Conservation (phyloP, 1,284 basidiomycete species). For the Phenoliferia sp. region DNA sequence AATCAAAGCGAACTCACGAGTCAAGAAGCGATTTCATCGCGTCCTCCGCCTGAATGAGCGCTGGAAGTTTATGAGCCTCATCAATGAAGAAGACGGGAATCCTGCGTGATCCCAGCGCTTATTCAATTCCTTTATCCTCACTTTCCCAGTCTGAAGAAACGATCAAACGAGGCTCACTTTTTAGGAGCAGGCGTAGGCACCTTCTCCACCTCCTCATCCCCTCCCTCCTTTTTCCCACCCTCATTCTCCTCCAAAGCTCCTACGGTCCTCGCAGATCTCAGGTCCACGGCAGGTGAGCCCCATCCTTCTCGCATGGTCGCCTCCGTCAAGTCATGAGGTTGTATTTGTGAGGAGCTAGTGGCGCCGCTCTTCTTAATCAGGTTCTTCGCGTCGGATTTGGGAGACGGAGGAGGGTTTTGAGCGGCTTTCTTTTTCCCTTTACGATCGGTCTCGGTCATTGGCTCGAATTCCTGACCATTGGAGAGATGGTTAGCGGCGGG, state of each 20-base stretch:
- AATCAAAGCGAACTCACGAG: too few species aligned
- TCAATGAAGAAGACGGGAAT: slow-evolving; percentile 76
- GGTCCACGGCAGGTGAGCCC: slow-evolving; percentile 4
- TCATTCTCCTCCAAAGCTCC: slow-evolving; percentile 1
- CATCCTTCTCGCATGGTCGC: slow-evolving; percentile 7
- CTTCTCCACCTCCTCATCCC: neutral
- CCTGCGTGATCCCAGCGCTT: slow-evolving; percentile 3
- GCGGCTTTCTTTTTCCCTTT: slow-evolving; percentile 36
- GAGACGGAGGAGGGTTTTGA: too few species aligned
- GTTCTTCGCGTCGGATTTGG: too few species aligned
- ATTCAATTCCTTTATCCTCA: slow-evolving; percentile 39
- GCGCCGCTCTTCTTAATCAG: too few species aligned
- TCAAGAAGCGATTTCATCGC: slow-evolving; percentile 76
- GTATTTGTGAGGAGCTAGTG: slow-evolving; percentile 12
- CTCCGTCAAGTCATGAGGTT: slow-evolving; percentile 38
- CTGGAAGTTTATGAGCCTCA: slow-evolving; percentile 62
- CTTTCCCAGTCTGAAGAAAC: slow-evolving; percentile 12
- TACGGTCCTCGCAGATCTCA: slow-evolving; percentile 17
- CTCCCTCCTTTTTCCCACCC: neutral
- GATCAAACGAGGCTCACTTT: neutral
- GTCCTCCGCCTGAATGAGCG: slow-evolving; percentile 64
- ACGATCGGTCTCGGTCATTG: slow-evolving; percentile 8
- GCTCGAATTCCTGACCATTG: slow-evolving; percentile 32
- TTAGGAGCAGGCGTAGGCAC: neutral
- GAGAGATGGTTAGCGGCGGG: slow-evolving; percentile 1